Evolutionary conservation across 805 yeast species (phyloP).

Genomic region (Cyberlindnera euphorbiae): DNA sequence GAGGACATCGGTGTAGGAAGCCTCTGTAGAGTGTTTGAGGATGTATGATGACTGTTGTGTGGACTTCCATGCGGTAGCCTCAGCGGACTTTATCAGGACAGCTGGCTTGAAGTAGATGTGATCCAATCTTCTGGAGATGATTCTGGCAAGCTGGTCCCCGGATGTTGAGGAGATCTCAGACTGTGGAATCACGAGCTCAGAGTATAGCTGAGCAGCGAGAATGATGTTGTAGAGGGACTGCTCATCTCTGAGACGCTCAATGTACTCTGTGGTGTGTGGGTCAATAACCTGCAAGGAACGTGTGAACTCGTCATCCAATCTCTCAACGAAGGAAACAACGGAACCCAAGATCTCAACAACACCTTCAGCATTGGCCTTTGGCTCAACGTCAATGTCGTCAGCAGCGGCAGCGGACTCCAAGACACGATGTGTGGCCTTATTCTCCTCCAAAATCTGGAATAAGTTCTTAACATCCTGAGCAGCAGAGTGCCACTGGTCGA

Average conservation of each 20-base stretch:
- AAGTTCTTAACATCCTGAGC: conserved; percentile 57
- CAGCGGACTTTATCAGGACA: conserved; percentile 63
- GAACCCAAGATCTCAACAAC: conserved; percentile 77
- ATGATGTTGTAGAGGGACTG: conserved; percentile 66
- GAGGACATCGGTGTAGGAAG: conserved; percentile 46
- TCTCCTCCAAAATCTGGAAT: conserved; percentile 63
- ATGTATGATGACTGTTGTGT: conserved; percentile 25
- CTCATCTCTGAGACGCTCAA: conserved; percentile 88
- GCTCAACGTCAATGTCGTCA: conserved; percentile 73
- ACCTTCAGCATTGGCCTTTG: conserved; percentile 59
- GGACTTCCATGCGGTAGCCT: conserved; percentile 68
- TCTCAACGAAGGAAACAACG: conserved; percentile 79
- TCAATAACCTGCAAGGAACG: conserved; percentile 84
- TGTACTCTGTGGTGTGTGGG: conserved; percentile 92
- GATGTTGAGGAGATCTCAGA: conserved; percentile 25
- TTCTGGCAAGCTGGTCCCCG: conserved; percentile 59
- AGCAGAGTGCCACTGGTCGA: conserved; percentile 73
- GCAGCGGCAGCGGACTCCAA: conserved; percentile 66
- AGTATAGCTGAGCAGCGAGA: conserved; percentile 80
- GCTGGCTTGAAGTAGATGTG: conserved; percentile 91
- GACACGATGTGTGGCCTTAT: conserved; percentile 56
- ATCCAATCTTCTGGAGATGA: conserved; percentile 79
- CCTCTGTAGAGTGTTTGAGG: conserved; percentile 26
- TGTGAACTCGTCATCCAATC: conserved; percentile 91
- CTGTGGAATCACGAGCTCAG: conserved; percentile 57